Evolutionary conservation across 2,329 filamentous ascomycete species (phyloP), one percentile per base, ranked within the genome.

Genomic region (Fusarium falciforme): DNA sequence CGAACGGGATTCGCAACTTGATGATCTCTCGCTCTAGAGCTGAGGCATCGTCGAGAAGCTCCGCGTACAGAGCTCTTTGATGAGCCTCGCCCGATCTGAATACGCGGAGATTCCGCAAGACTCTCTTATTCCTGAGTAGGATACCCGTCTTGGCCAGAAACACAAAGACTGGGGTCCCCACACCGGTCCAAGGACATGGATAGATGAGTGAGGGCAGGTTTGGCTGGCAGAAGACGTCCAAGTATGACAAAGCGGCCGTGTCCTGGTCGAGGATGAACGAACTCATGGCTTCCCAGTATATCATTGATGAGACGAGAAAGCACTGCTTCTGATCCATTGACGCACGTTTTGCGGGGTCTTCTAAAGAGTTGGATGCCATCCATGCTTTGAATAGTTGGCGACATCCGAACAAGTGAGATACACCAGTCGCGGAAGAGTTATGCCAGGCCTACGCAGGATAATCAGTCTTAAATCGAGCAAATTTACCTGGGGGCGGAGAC

Each of bases 221-320:
- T 7, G 57, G 44, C 20, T 11, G 12, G 8, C 54, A 33, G 12
- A 74, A 68, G 1, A 31, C n/a, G 12, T 71, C 64, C 2, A 76
- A 62, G 25, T 76, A 68, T 3, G 68, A 72, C 4, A 74, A 6
- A 1, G 47, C 52, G 4, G 54, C 38, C 4, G 52, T 40, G 1
- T 68, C 38, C 27, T 74, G 73, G 16, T 76, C 73, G 5, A 72
- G n/a, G 0, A 76, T 20, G 12, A 71, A 76, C 0, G 74, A 66
- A 1, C 38, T 47, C 71, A 76, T 68, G 7, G 66, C 66, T 20
- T 76, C 73, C 73, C 68, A 76, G 25, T 74, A 76, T 0, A 76
- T 42, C 66, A 76, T 74, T 0, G 66, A 76, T 1, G 73, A 74
- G 2, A 61, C 27, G 2, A 76, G 38, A 3, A 76, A 55, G 0